phyloP scores from a whole-genome alignment of 192 early-diverging fungal species.

The Linnemannia hyalina region DNA sequence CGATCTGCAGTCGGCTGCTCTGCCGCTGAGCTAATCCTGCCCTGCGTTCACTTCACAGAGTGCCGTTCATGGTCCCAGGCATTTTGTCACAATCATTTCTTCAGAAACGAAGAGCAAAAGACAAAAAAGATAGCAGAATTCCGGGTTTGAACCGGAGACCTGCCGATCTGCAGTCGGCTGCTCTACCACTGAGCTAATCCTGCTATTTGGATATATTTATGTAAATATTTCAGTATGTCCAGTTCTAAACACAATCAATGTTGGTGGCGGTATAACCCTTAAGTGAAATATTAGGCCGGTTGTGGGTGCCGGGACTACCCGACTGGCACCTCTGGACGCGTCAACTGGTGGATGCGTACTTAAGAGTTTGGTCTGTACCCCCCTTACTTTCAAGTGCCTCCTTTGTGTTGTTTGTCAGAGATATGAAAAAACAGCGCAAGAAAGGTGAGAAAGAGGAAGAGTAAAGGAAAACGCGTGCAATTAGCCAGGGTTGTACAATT shows the following conservation, averaged over 20 bases:
- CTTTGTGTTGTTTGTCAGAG: too few relatives aligned
- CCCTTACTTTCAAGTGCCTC: too few relatives aligned
- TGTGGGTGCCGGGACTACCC: too few relatives aligned
- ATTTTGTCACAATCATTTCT: neutral
- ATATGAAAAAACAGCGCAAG: too few relatives aligned
- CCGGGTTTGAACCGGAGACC: conserved; percentile 76
- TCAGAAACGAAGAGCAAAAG: neutral
- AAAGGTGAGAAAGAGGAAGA: too few relatives aligned
- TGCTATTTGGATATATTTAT: conserved; percentile 12
- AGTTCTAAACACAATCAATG: neutral
- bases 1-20: conserved; percentile 78
- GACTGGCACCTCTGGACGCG: too few relatives aligned
- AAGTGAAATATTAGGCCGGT: neutral
- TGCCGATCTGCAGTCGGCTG: conserved; percentile 75
- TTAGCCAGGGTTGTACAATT: too few relatives aligned
- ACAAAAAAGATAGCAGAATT: conserved; percentile 61
- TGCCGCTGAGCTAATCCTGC: conserved; percentile 76
- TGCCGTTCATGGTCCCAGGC: neutral
- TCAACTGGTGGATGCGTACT: too few relatives aligned
- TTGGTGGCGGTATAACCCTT: neutral
- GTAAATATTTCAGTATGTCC: neutral
- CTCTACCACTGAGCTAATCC: conserved; percentile 77
- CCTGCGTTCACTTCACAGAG: neutral
- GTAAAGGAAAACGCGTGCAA: too few relatives aligned
- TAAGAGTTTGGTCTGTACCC: too few relatives aligned